Evolutionary conservation across 352 stramenopile genomes (phyloP), one percentile per base, ranked within the genome.

Genomic region (Phytophthora pini): DNA sequence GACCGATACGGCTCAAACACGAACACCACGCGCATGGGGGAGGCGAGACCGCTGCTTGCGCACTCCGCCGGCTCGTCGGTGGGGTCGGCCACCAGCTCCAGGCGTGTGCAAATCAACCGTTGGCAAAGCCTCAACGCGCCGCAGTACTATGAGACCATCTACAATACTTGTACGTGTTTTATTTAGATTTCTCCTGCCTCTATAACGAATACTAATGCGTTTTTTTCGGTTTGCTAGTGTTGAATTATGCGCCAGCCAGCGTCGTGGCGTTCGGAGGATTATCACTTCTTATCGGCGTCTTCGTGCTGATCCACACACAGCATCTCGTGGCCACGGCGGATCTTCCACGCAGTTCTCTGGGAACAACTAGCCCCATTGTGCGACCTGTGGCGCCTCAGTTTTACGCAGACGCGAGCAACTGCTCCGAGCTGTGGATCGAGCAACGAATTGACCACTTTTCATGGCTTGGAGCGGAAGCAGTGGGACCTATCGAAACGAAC

Each of bases 391-490:
- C 34, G 9, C 51, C 45, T 29, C 65, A 32, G 4, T 54, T 92
- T 24, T 61, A 32, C 10, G 79, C 82, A 12, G 72, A 87, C 51
- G 66, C 81, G 15, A 76, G 69, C 46, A 94, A 96, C 72, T 97
- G 91, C 72, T 84, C 84, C 0, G 77, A 93, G 71, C 61, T 79
- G n/a, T 98, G 76, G 76, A 91, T 97, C 49, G 80, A 93, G 45
- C 93, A 98, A 64, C 79, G 76, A 8, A 75, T 98, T 20, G 92
- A 98, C 57, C 92, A 98, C 68, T 98, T 98, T 57, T 77, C 85
- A 48, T 93, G 82, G 72, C 74, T 87, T 3, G 41, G 63, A 12
- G 64, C 45, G 7, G 74, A 80, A 3, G 59, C 61, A 26, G 56
- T 60, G 26, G 63, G 68, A 8, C 55, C 17, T 57, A 11, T 0